Conservation (phyloP, 148 eudicot genomes). For the Persicaria maculosa region DNA sequence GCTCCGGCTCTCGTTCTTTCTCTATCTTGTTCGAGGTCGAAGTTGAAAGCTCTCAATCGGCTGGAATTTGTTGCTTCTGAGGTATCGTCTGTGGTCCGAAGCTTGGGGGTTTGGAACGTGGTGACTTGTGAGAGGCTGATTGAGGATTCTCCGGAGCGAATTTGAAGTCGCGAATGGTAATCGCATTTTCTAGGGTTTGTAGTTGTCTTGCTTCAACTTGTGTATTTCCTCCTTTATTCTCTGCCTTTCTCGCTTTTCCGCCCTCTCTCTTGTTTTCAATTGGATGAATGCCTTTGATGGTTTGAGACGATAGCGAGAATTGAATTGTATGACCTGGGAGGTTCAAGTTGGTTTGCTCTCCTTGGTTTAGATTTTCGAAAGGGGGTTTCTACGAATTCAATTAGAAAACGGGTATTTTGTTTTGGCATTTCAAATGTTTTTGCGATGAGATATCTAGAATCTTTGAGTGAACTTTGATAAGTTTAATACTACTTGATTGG, state of each 20-base stretch:
- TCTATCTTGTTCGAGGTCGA: background rate
- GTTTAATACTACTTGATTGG: background rate
- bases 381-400: background rate
- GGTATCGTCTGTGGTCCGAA: background rate
- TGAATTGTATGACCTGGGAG: background rate
- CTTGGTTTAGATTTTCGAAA: background rate
- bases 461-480: background rate
- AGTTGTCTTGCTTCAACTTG: background rate
- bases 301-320: background rate
- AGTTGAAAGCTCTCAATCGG: slow-evolving; percentile 3
- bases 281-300: background rate
- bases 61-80: background rate
- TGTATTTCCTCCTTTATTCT: background rate
- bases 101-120: background rate
- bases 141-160: background rate
- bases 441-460: background rate
- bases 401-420: background rate
- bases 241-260: background rate
- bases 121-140: background rate
- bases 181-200: background rate
- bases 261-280: background rate
- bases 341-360: background rate
- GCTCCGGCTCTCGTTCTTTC: background rate
- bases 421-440: background rate
- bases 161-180: slow-evolving; percentile 1